Percentiles rank a stretch among this genome's conserved stretches.
Evolutionary conservation across 768 basidiomycete genomes (phyloP).

Genomic region (Suillus fuscotomentosus): DNA sequence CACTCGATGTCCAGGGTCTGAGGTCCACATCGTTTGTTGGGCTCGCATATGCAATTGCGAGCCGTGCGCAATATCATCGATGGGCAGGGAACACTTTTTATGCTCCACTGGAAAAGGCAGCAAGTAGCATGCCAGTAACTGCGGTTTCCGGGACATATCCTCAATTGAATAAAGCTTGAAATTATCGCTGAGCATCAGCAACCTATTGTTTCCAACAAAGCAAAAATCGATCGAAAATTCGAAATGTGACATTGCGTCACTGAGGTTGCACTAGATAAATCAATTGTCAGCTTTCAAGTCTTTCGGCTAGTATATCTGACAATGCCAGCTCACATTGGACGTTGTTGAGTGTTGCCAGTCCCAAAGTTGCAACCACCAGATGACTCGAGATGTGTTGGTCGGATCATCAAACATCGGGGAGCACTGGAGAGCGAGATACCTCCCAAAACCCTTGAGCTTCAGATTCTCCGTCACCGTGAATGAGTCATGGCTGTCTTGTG

Average conservation of each 20-base stretch:
- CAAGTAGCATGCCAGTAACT: not conserved
- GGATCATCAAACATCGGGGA: not conserved
- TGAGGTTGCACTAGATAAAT: constrained; percentile 1
- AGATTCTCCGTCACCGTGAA: not conserved
- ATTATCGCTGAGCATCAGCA: not conserved
- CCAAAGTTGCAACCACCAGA: constrained; percentile 6
- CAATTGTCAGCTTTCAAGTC: not conserved
- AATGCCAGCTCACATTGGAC: not conserved
- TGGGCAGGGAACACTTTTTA: not conserved
- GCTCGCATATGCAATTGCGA: not conserved
- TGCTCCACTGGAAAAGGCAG: not conserved
- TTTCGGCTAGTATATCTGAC: not conserved
- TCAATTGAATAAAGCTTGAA: not conserved
- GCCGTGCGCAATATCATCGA: not conserved
- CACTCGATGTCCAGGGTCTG: not conserved
- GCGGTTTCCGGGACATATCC: not conserved
- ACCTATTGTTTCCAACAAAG: constrained; percentile 1
- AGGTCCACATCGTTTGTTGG: not conserved
- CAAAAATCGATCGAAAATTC: not conserved
- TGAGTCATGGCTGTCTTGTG: not conserved
- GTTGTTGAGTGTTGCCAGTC: constrained; percentile 5
- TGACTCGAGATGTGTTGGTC: not conserved
- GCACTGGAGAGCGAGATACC: not conserved
- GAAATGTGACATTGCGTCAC: not conserved
- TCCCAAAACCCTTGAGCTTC: not conserved